These are phyloP conservation scores for Letharia lupina DNA, from an alignment of 495 filamentous ascomycete genomes.

Conservation along the genomic window DNA sequence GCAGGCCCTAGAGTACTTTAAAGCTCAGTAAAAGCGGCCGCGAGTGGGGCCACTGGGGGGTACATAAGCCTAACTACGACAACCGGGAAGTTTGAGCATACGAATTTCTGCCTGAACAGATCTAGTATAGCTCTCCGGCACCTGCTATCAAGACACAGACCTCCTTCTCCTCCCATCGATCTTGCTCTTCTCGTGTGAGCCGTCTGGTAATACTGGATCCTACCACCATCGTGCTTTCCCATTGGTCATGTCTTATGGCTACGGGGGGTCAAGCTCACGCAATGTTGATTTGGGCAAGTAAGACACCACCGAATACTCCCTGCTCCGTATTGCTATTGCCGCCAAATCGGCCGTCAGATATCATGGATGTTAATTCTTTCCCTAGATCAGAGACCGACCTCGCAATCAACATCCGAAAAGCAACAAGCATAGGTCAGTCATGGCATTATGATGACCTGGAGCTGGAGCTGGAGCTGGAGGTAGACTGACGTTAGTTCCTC, in stretches of 20 bases:
- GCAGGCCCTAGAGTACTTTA: too few relatives aligned
- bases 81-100: constrained; percentile 15
- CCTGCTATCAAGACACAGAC: not conserved
- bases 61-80: constrained; percentile 25
- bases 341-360: not conserved
- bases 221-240: constrained; percentile 8
- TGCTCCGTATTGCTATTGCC: not conserved
- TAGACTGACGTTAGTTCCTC: constrained; percentile 10
- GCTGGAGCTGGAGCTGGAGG: not conserved
- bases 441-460: not conserved
- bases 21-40: too few relatives aligned
- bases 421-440: constrained; percentile 69
- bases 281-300: constrained; percentile 53
- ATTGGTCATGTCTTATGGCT: constrained; percentile 15
- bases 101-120: constrained; percentile 3
- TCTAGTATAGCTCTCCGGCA: not conserved
- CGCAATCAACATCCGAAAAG: constrained; percentile 91
- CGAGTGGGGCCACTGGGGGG: too few relatives aligned
- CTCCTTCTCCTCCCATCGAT: not conserved
- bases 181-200: not conserved
- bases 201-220: not conserved
- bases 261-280: constrained; percentile 34
- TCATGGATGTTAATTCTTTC: constrained; percentile 9
- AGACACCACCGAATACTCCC: constrained; percentile 12
- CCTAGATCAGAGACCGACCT: constrained; percentile 70